Base-by-base conservation (phyloP, 2,329 filamentous ascomycete genomes). In the Trichoderma pleuroti region DNA sequence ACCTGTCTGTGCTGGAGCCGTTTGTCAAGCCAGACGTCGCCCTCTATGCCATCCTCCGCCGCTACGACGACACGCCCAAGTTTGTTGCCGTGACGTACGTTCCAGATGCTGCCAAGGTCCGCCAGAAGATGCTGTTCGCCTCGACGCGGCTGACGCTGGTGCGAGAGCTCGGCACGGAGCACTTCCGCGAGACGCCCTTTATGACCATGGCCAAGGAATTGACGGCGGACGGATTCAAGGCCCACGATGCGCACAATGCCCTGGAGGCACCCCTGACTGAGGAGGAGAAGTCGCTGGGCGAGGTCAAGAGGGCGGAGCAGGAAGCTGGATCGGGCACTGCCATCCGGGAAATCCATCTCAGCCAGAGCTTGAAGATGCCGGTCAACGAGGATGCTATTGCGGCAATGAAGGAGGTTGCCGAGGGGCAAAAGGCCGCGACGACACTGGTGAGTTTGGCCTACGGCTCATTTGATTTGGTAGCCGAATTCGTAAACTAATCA, bases 81-180 rank as follows among this genome's bases (percentile, higher is more conserved):
- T 89, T 94, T 73, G 82, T 92, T 30, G 91, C 90, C 59, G 83
- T 94, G 42, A 93, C 92, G 42, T 96, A 94, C 79, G 89, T 96
- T 7, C 93, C 93, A 30, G 92, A 95, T 80, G 78, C 88, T 1
- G 93, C 93, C 49, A 91, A 91, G 32, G 92, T 96, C 70, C 90
- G 93, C 49, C 91, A 93, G 79, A 96, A 96, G 85, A 96, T 93
- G 91, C 87, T 96, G 26, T 94, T 95, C 79, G 92, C 93, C 7
- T 88, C 90, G 28, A 94, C 93, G 32, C 87, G 92, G 11, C 84
- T 94, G 75, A 92, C 92, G 0, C 85, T 96, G 1, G 87, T 91
- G 63, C 87, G 92, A 54, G 92, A 95, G 81, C 85, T 96, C 11
- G 93, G 93, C 59, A 87, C 89, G 68, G 92, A 96, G 79, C 86